Evolutionary conservation across 1,139 yeast genomes (phyloP).

Genomic region (Blastobotrys aristatus): DNA sequence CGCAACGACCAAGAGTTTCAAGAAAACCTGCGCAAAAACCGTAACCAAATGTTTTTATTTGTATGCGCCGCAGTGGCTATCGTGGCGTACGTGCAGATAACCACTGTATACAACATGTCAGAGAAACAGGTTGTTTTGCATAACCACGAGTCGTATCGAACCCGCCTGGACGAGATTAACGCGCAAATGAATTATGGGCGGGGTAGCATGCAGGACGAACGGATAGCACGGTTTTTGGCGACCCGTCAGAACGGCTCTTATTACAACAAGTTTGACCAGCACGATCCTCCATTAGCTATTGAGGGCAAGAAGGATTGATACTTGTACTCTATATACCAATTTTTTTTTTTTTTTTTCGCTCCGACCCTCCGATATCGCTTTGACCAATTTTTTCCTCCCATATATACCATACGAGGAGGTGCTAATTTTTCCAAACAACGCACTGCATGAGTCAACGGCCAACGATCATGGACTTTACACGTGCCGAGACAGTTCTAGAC

Average conservation of each 20-base stretch:
- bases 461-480: constrained; percentile 68
- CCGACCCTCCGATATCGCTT: not conserved
- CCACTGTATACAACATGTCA: constrained; percentile 24
- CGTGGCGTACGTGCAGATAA: constrained; percentile 29
- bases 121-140: constrained; percentile 21
- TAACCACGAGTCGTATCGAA: constrained; percentile 21
- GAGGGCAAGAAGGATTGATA: not conserved
- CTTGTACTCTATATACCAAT: not conserved
- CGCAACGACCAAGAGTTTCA: constrained; percentile 29
- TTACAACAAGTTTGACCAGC: constrained; percentile 17
- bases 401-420: too few species aligned
- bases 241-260: constrained; percentile 28
- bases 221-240: constrained; percentile 30
- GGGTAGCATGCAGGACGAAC: constrained; percentile 28
- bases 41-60: constrained; percentile 27
- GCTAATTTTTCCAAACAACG: too few species aligned
- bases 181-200: constrained; percentile 27
- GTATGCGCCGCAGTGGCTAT: constrained; percentile 24
- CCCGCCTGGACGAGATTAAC: constrained; percentile 24
- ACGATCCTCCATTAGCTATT: not conserved
- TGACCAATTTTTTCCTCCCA: too few species aligned
- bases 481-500: constrained; percentile 77
- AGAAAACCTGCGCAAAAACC: constrained; percentile 27
- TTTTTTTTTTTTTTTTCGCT: not conserved
- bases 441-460: not conserved